Evolutionary conservation across 1,284 basidiomycete species (phyloP), one percentile per base, ranked within the genome.

Genomic region (Xanthoconium separans): DNA sequence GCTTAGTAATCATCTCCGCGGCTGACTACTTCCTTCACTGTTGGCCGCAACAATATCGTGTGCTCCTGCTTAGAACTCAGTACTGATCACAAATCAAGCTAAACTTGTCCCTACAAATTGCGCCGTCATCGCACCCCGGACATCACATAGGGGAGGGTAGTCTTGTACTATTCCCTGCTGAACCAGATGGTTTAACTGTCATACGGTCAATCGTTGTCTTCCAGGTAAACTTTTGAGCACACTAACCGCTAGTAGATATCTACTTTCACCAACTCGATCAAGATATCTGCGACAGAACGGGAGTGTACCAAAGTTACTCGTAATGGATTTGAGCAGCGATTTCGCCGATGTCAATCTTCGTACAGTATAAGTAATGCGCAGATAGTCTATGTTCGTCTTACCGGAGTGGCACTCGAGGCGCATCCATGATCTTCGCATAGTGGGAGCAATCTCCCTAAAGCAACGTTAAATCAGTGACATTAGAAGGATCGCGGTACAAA

Each of bases 201-300:
- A 56, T 49, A 6, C 5, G 12, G 41, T 27, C 1, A 6, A 40
- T 53, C 12, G 52, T 18, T 46, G 29, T 39, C 18, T 20, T 41
- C 22, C 6, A 13, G 6, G 15, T 27, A 29, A 18, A 24, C n/a
- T 31, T 36, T 31, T 15, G 29, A 50, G 47, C 36, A 33, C 42
- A 76, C 89, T 66, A 61, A 96, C 92, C 48, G 91, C 97, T 33
- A 98, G 78, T 34, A 98, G 77, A 69, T 99, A 98, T 72, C 91
- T 94, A 75, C 86, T 93, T 77, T 98, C 95, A n/a, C 97, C 97
- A 3, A 81, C 75, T 27, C 93, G 84, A 64, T 98, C 97, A 33
- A 99, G 82, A 72, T 99, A 99, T 54, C 97, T 80, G 58, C 96
- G 81, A 72, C 96, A 99, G 76, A 94, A 99, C 5, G 97, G 96